Percentiles rank a stretch among this genome's conserved stretches.
phyloP scores from a whole-genome alignment of 2,329 filamentous ascomycete species.

The Aureobasidium melanogenum region DNA sequence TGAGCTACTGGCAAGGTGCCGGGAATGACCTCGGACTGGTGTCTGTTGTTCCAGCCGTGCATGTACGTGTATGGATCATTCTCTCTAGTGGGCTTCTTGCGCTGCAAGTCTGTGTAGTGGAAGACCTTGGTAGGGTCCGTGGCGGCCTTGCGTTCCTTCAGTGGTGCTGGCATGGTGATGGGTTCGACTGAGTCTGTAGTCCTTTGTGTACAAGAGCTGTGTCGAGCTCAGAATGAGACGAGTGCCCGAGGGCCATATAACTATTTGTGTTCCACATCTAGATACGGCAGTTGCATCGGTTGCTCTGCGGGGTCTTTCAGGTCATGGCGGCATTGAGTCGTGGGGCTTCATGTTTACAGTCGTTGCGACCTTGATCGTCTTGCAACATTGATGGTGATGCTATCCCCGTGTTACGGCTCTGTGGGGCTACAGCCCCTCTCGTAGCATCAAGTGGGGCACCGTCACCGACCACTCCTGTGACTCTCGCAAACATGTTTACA shows the following conservation, averaged over 20 bases:
- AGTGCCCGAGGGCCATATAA: neutral
- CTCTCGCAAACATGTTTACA: neutral
- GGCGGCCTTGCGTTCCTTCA: constrained; percentile 23
- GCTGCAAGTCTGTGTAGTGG: constrained; percentile 30
- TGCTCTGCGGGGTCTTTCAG: neutral
- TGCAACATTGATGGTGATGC: neutral
- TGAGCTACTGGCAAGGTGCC: constrained; percentile 35
- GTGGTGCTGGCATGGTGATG: constrained; percentile 5
- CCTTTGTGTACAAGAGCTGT: neutral
- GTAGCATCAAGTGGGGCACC: constrained; percentile 1
- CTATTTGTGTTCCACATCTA: neutral
- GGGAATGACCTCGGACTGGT: constrained; percentile 34
- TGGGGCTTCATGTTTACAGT: neutral
- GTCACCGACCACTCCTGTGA: neutral
- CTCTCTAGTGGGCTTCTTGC: constrained; percentile 28
- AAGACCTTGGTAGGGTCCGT: constrained; percentile 30
- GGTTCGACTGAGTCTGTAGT: neutral
- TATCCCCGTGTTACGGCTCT: neutral
- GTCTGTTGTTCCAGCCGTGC: constrained; percentile 31
- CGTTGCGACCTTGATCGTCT: neutral
- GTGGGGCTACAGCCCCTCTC: neutral
- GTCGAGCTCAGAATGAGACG: neutral
- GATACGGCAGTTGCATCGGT: neutral
- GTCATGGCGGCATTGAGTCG: neutral
- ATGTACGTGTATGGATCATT: constrained; percentile 32